Evolutionary conservation across 1,284 basidiomycete genomes (phyloP).

Genomic region (Ustanciosporium gigantosporum): DNA sequence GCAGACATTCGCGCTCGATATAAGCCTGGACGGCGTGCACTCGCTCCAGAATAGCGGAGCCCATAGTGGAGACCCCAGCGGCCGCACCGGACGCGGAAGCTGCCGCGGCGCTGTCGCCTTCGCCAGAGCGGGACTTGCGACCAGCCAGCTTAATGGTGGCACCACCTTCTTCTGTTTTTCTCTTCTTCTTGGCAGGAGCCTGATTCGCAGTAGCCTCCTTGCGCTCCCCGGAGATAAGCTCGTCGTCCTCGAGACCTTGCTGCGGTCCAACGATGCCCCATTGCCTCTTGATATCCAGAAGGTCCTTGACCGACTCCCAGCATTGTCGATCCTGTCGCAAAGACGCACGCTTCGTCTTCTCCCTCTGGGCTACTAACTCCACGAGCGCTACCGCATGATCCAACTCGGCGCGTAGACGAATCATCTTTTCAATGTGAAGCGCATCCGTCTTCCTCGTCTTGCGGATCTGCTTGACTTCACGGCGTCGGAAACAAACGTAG

Average conservation of each 20-base stretch:
- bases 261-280: constrained; percentile 52
- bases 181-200: constrained; percentile 51
- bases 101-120: constrained; percentile 22
- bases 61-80: constrained; percentile 65
- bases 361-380: constrained; percentile 53
- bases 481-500: constrained; percentile 94
- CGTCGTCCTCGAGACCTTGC: constrained; percentile 53
- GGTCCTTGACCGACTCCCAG: constrained; percentile 47
- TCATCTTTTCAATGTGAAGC: constrained; percentile 57
- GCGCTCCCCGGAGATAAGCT: constrained; percentile 52
- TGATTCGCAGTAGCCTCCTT: constrained; percentile 25
- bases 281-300: constrained; percentile 52
- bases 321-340: constrained; percentile 41
- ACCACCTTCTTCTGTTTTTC: constrained; percentile 49
- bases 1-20: constrained; percentile 55
- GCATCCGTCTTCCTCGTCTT: constrained; percentile 74
- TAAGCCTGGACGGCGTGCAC: constrained; percentile 54
- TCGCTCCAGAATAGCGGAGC: constrained; percentile 54
- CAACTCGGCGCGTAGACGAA: constrained; percentile 55
- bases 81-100: constrained; percentile 18
- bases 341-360: constrained; percentile 51
- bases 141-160: constrained; percentile 43
- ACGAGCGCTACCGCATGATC: constrained; percentile 46
- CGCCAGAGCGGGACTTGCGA: constrained; percentile 36
- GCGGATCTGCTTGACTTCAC: constrained; percentile 89